Evolutionary conservation across 805 yeast species (phyloP), one percentile per base, ranked within the genome.

Genomic region (Suhomyces canberraensis): DNA sequence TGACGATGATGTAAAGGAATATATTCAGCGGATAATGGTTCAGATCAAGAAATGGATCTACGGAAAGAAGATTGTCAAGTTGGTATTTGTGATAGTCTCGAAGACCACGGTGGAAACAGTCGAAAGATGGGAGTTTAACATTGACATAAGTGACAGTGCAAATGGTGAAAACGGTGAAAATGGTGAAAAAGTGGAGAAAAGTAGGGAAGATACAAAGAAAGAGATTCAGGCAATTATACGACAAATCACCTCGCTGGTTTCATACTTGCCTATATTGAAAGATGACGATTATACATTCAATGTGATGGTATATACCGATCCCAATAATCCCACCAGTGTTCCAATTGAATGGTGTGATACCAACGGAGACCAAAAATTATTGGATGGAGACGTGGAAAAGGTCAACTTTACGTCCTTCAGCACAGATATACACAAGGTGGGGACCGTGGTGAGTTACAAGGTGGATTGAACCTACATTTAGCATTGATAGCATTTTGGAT

Each of bases 291-390:
- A 82, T 51, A 85, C 96, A 0, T 88, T 90, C 58, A 88, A 84
- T 51, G 91, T 90, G 1, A 63, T 88, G 36, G 96, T 89, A 0
- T 84, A 82, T 51, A 84, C 96, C 0, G 84, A 82, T 47, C 81
- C 83, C 1, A 62, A 64, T 25, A 55, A 58, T 32, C 52, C 51
- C 18, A 39, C 60, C 4, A 76, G 81, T 3, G 81, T 84, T 2
- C 95, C 96, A 0, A 61, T 70, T 9, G 95, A 86, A 49, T 89
- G 97, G 97, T 77, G 79, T 8, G 95, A 88, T 54, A 75, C 88
- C 2, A 44, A 60, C 31, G 68, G 67, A 3, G 86, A 80, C 49
- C 69, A 77, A 2, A 75, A 75, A 45, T 73, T 76, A 29, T 64
- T 79, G 6, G 64, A 62, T 8, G 78, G 79, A 25, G 58, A 56